Base-by-base conservation (phyloP, 345 rosid genomes). In the Hibiscus tridactylites region DNA sequence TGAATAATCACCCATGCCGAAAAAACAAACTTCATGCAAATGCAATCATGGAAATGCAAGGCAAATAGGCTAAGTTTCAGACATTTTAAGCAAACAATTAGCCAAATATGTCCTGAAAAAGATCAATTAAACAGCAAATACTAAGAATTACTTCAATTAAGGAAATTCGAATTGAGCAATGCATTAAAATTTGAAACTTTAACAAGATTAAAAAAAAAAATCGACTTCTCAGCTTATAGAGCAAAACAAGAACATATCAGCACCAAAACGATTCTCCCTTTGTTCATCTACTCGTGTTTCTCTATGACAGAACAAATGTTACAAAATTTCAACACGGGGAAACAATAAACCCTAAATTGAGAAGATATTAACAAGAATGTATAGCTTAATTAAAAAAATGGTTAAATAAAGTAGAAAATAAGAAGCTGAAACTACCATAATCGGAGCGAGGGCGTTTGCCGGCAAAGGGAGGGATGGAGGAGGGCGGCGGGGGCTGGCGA, bases 401-500 rank as follows among this genome's bases (percentile, higher is more conserved):
- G 44, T 39, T 9, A 15, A 17, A 6, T 16, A 58, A 63, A 50
- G 19, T 35, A 71, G 16, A 24, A 37, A 21, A 37, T 2, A 2
- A 26, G 21, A 12, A 2, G 31, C 4, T 8, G 26, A 42, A 24
- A 5, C 11, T 80, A 84, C 90, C 88, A 31, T 74, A 81, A 44
- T 83, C 87, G 31, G 42, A 37, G 42, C 86, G 93, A 57, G 86
- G 73, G 60, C 90, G 90, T 65, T 37, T 88, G 19, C 78, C 85
- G n/a, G 69, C 59, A 33, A 78, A 37, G 2, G 88, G 13, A 16
- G 84, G 63, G 28, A 76, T 49, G 5, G 86, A 37, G 33, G 69
- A 78, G 13, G 78, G 75, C 46, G 59, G 83, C 2, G 46, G 46
- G 35, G 74, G 84, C 53, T 78, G 88, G 59, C 78, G 82, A 1